Base-by-base conservation (phyloP, 2,329 filamentous ascomycete genomes). In the Colletotrichum navitas region DNA sequence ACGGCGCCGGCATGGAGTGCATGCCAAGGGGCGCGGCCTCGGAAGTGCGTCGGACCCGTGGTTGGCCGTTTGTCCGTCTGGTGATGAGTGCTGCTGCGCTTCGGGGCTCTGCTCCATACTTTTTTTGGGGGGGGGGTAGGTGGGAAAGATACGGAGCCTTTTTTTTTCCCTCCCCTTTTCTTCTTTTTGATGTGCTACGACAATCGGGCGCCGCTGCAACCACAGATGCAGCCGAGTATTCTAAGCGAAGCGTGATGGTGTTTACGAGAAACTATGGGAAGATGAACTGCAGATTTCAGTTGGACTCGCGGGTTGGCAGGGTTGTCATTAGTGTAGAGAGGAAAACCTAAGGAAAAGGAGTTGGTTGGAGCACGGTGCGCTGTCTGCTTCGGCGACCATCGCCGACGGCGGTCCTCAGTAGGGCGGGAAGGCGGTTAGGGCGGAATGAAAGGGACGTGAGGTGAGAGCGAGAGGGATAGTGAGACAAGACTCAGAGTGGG, bases 1-100 rank as follows among this genome's bases (percentile, higher is more conserved):
- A 52, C 68, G 68, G 68, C 68, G 68, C 59, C 68, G 68, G 56
- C 68, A 71, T 68, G 68, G 68, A 68, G 68, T 71, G 65, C 68
- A 71, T 58, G 68, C 68, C 65, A 71, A 63, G 45, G 65, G 68
- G 52, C 68, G 68, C 65, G 68, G 65, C 49, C 68, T 71, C 68
- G 68, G 68, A 60, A 71, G 65, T 68, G 68, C 65, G 65, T 71
- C 68, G 68, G 68, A 68, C 65, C 52, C 59, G 68, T 51, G 59
- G 52, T 68, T 71, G 24, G 68, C 65, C 65, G 68, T 52, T 63
- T 71, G 68, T 71, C 68, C 68, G 68, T 71, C 68, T 63, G 59
- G 45, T 43, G 68, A 65, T 58, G 68, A 68, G n/a, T 56, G 32
- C n/a, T 56, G 32, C 32, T 68, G 65, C 36, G 65, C 59, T 68